Base-by-base conservation (phyloP, 169 alveolate species). In the Perkinsus olseni region DNA sequence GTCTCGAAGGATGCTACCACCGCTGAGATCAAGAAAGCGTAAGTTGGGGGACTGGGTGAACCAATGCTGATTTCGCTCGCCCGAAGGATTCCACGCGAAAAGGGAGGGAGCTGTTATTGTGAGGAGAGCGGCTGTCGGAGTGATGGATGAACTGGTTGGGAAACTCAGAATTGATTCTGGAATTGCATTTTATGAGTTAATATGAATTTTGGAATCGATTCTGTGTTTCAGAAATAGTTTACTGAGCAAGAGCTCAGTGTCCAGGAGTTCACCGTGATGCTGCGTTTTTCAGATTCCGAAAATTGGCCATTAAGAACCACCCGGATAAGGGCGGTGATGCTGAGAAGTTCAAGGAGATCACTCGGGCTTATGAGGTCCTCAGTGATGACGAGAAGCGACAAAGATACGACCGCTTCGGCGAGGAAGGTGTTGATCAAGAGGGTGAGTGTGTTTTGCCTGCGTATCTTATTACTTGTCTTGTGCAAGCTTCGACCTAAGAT, bases 1-100 rank as follows among this genome's bases (percentile, higher is more conserved):
- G 96, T 97, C 82, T 39, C 93, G 6, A 95, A 95, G 92, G 91
- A 95, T 38, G 97, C 98, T 74, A 95, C 97, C 8, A 94, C 96
- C 36, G 96, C 96, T 50, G 99, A 98, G 62, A 98, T 99, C 48
- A 98, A 98, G 93, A 98, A 98, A 94, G 98, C 99, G 45, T 99
- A 97, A 62, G 82, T 40, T 40, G 50, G 3, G 3, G 50, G 50
- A 11, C 11, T 40, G 50, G 50, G 93, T 95, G 96, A 91, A 96
- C 96, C 94, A 91, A 94, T 24, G 98, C 98, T 1, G 21, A 40
- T 40, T 40, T 40, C 50, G 50, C 50, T 40, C 50, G 50, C 50
- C 50, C 50, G 50, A 40, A 40, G 11, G 11, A 40, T 40, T n/a
- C n/a, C n/a, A n/a, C n/a, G n/a, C n/a, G n/a, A n/a, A n/a, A 11